These are phyloP conservation scores for Ceratobasidium sp. DNA, from an alignment of 1,284 basidiomycete species.

Conservation along the genomic window DNA sequence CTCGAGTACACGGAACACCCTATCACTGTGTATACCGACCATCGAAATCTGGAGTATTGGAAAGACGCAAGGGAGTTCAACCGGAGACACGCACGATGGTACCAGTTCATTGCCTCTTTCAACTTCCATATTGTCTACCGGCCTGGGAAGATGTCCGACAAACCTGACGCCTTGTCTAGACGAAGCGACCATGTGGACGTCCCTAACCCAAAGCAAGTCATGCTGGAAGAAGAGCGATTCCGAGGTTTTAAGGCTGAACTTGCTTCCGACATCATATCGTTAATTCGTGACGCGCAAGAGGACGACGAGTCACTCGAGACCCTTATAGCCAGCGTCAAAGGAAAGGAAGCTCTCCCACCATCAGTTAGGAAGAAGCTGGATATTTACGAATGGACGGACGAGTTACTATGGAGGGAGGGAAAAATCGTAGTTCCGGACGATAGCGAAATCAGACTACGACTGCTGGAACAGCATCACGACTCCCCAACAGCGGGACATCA, in stretches of 20 bases:
- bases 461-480: slow-evolving; percentile 53
- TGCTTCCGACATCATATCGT: slow-evolving; percentile 49
- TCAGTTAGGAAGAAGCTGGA: neutral
- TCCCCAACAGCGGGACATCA: slow-evolving; percentile 55
- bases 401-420: slow-evolving; percentile 15
- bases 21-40: slow-evolving; percentile 5
- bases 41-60: slow-evolving; percentile 41
- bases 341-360: neutral
- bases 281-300: neutral
- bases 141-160: slow-evolving; percentile 46
- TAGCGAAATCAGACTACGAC: slow-evolving; percentile 46
- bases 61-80: neutral
- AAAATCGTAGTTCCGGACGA: slow-evolving; percentile 45
- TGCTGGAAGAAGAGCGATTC: no score
- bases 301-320: neutral
- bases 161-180: slow-evolving; percentile 50
- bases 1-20: slow-evolving; percentile 41
- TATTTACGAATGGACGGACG: neutral
- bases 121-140: slow-evolving; percentile 48
- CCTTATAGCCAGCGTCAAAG: neutral
- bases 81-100: slow-evolving; percentile 50
- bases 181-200: slow-evolving; percentile 42
- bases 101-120: slow-evolving; percentile 46
- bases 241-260: no score
- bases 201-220: neutral